Evolutionary conservation across 2,329 filamentous ascomycete species (phyloP), one percentile per base, ranked within the genome.

Genomic region (Fusarium continuum): DNA sequence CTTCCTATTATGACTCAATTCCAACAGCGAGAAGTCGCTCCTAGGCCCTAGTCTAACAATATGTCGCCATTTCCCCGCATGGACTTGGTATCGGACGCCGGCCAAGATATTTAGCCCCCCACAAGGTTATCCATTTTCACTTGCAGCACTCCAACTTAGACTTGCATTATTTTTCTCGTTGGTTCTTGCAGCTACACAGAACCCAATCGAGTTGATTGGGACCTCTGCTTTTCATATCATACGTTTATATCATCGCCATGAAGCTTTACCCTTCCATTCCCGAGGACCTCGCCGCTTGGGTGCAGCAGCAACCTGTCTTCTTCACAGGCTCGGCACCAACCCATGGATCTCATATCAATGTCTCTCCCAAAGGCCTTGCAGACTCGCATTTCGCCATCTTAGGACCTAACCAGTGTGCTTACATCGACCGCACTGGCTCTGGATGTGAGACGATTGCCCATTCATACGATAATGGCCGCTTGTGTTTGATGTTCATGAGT

Each of bases 371-470:
- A 75, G 90, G 91, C 43, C 82, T 89, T 19, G 79, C 85, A 1
- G 80, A 83, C 16, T 77, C 82, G n/a, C 87, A 87, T 23, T 86
- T 91, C 68, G 80, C 84, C 26, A 79, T 91, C 48, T 78, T 90
- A 47, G 76, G 77, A 8, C 80, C 83, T 25, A 88, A 83, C 59
- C 78, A 79, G n/a, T 84, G 83, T 54, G 88, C 86, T 22, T 93
- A 93, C 71, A 80, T 92, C 51, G 91, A 93, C 71, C 84, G 88
- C 58, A 92, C 88, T 2, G 91, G 91, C 25, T 91, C 88, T 26
- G 91, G 91, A 20, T 88, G 83, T 70, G 91, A 94, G 77, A 93
- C 91, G 4, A 88, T 93, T 58, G 82, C 86, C 5, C 91, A 93
- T 70, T 76, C 91, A 10, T 88, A 91, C 72, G 91, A 94, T 71